Evolutionary conservation across 2,329 filamentous ascomycete species (phyloP).

Genomic region (Fusarium chlamydosporum): DNA sequence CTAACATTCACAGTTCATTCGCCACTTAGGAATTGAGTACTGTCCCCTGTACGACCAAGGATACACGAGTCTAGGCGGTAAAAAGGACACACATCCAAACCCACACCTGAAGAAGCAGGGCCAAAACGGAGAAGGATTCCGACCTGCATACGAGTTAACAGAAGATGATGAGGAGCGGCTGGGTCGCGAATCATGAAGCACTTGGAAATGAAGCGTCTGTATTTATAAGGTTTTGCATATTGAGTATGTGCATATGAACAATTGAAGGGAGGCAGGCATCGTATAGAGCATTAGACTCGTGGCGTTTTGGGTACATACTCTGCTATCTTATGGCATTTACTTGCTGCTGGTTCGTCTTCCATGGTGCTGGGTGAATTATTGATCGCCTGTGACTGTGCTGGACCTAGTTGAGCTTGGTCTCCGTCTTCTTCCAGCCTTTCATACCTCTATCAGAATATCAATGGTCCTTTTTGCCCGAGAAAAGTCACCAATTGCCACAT

Average conservation of each 20-base stretch:
- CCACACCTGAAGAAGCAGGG: constrained; percentile 62
- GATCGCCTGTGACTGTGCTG: background rate
- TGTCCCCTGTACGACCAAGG: constrained; percentile 88
- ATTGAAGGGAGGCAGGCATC: constrained; percentile 10
- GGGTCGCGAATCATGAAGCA: constrained; percentile 71
- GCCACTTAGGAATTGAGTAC: constrained; percentile 83
- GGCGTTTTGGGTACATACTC: constrained; percentile 33
- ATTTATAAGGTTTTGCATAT: constrained; percentile 34
- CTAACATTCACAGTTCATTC: constrained; percentile 75
- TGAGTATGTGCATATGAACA: constrained; percentile 10
- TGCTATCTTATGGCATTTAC: constrained; percentile 9
- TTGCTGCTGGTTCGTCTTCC: background rate
- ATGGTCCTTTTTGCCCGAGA: too few relatives aligned
- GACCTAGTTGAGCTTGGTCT: background rate
- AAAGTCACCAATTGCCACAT: too few relatives aligned
- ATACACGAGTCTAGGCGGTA: constrained; percentile 93
- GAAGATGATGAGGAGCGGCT: constrained; percentile 84
- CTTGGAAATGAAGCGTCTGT: constrained; percentile 18
- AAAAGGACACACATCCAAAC: constrained; percentile 89
- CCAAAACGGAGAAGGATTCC: constrained; percentile 62
- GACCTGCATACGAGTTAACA: constrained; percentile 81
- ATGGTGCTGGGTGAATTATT: background rate
- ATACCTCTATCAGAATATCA: too few relatives aligned
- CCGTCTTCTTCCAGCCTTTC: background rate
- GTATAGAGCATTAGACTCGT: constrained; percentile 42